These are phyloP conservation scores for Termitomyces sp. DNA, from an alignment of 768 basidiomycete genomes.

Conservation along the genomic window DNA sequence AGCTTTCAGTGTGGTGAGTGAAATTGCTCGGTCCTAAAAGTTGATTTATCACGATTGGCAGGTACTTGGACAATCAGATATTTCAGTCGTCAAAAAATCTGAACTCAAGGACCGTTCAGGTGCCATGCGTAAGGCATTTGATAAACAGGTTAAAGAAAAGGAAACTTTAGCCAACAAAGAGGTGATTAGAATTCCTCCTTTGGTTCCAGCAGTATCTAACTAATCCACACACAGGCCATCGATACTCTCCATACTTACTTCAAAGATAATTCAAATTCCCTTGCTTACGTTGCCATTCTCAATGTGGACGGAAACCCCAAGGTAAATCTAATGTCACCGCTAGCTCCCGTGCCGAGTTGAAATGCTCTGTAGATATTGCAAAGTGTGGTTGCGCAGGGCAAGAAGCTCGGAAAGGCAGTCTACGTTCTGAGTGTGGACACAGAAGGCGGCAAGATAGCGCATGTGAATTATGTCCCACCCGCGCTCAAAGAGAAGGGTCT, in stretches of 20 bases:
- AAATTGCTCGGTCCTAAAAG: not conserved
- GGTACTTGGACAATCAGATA: conserved; percentile 88
- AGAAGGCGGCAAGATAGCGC: conserved; percentile 70
- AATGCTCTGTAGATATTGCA: conserved; percentile 56
- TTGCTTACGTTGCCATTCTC: conserved; percentile 64
- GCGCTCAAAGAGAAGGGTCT: conserved; percentile 54
- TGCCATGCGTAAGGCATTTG: conserved; percentile 72
- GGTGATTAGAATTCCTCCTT: conserved; percentile 33
- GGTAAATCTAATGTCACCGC: conserved; percentile 30
- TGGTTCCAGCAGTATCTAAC: not conserved
- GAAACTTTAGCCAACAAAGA: conserved; percentile 73
- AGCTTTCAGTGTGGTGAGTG: conserved; percentile 64
- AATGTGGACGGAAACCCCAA: conserved; percentile 84
- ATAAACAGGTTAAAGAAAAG: conserved; percentile 79
- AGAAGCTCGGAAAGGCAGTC: conserved; percentile 73
- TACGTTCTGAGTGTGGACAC: conserved; percentile 83
- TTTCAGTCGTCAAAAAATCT: conserved; percentile 80
- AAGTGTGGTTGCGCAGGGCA: conserved; percentile 68
- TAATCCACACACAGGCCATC: conserved; percentile 43
- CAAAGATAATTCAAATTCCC: conserved; percentile 63
- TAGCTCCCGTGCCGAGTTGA: not conserved
- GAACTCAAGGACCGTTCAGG: conserved; percentile 71
- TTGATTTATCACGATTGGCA: conserved; percentile 23
- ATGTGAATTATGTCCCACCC: conserved; percentile 75
- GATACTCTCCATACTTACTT: conserved; percentile 71